Evolutionary conservation across 2,329 filamentous ascomycete species (phyloP), one percentile per base, ranked within the genome.

Genomic region (Aspergillus glaucus): DNA sequence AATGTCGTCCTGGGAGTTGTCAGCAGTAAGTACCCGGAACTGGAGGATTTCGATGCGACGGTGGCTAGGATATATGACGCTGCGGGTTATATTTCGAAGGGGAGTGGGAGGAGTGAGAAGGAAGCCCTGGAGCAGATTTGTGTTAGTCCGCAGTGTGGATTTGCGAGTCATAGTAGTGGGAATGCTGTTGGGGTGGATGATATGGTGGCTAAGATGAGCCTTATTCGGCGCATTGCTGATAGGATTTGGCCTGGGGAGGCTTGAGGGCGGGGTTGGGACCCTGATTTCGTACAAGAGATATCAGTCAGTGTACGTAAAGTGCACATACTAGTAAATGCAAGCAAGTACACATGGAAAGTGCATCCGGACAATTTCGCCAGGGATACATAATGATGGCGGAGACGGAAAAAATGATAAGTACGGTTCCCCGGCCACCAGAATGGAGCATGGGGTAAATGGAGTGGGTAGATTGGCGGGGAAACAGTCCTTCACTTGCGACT

Each of bases 191-290:
- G 74, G 6, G 72, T 79, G 51, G 80, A 85, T 43, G 82, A 85
- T 53, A 82, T 88, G 80, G 79, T 78, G 72, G 80, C 78, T 64
- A 88, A 88, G 72, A 67, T 88, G 59, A 71, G 76, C 47, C 68
- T 88, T 36, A 82, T 88, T n/a, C 77, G 84, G 56, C 71, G 79
- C 57, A 78, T 88, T 55, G 84, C 85, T 1, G 79, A 87, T 22
- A 21, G 2, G 3, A 22, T 42, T 14, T 42, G 19, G 39, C 39
- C 39, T 7, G 39, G 39, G 10, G 19, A 42, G 12, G 36, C n/a
- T 15, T 39, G 36, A 39, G 26, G 10, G 3, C 26, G 3, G 26
- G 3, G 4, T 30, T 30, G 26, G 10, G 9, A 30, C 10, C 26
- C 26, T 26, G 4, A 30, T 30, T 1, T 12, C 10, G 10, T 30